Conservation (phyloP, 1,284 basidiomycete genomes). For the Cerrena zonata region DNA sequence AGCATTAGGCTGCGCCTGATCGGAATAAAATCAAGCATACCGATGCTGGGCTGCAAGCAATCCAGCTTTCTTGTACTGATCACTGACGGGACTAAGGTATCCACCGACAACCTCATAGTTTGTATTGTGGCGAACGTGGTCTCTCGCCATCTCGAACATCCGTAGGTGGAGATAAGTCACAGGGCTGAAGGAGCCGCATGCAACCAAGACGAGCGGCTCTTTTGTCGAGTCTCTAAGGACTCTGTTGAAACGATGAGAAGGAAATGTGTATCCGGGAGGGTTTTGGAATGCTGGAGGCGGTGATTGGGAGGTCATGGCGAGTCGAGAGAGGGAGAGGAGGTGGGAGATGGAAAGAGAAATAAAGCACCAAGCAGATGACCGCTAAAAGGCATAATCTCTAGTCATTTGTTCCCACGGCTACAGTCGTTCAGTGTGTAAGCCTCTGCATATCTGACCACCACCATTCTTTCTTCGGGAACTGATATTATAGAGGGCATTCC, state of each 20-base stretch:
- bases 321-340: constrained; percentile 5
- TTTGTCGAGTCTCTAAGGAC: constrained; percentile 59
- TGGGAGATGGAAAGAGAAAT: constrained; percentile 7
- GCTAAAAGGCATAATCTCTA: constrained; percentile 3
- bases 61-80: constrained; percentile 88
- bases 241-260: constrained; percentile 54
- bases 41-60: constrained; percentile 75
- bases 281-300: constrained; percentile 33
- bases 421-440: neutral
- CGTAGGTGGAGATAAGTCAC: constrained; percentile 81
- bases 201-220: constrained; percentile 71
- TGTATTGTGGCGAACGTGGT: constrained; percentile 88
- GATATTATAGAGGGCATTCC: too few species aligned
- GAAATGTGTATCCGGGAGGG: constrained; percentile 62
- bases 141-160: constrained; percentile 98
- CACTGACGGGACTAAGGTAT: constrained; percentile 91
- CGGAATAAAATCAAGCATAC: constrained; percentile 38
- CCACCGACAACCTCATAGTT: constrained; percentile 91
- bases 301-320: constrained; percentile 12
- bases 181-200: constrained; percentile 77
- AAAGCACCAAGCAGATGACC: constrained; percentile 2
- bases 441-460: neutral
- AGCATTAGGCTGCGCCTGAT: neutral
- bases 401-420: constrained; percentile 13
- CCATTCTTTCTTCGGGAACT: too few species aligned